phyloP scores from a whole-genome alignment of 2,329 filamentous ascomycete species.

The Arthrobotrys pseudoclavata region DNA sequence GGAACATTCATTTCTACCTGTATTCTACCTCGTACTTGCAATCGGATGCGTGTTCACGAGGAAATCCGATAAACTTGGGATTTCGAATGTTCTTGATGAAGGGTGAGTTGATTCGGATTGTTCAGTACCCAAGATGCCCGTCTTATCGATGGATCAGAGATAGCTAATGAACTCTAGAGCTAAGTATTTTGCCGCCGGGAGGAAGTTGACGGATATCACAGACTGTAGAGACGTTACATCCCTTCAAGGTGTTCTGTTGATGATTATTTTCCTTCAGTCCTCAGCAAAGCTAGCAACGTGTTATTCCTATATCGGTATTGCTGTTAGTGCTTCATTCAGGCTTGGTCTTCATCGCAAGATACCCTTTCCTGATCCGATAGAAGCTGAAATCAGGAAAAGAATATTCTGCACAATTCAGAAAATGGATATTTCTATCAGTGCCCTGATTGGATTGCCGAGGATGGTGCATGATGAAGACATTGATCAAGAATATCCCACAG shows the following conservation, averaged over 20 bases:
- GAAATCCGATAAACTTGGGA: constrained; percentile 70
- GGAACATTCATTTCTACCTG: constrained; percentile 77
- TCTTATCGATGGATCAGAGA: constrained; percentile 3
- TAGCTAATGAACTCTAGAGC: constrained; percentile 69
- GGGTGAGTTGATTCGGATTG: constrained; percentile 67
- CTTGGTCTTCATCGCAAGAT: constrained; percentile 83
- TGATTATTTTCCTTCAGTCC: constrained; percentile 84
- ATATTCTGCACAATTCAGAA: constrained; percentile 78
- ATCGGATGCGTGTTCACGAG: constrained; percentile 79
- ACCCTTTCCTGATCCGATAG: constrained; percentile 74
- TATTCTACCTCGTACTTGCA: constrained; percentile 78
- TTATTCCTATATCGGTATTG: constrained; percentile 84
- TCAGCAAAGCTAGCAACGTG: constrained; percentile 83
- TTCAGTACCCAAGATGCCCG: neutral
- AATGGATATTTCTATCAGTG: constrained; percentile 79
- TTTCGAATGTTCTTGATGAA: constrained; percentile 71
- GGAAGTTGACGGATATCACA: constrained; percentile 74
- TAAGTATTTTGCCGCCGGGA: constrained; percentile 80
- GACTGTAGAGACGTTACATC: constrained; percentile 76
- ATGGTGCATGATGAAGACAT: constrained; percentile 76
- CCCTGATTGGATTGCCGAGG: constrained; percentile 76
- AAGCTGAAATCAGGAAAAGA: constrained; percentile 75
- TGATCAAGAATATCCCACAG: constrained; percentile 75
- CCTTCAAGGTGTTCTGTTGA: constrained; percentile 81
- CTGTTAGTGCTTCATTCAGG: constrained; percentile 79